These are phyloP conservation scores for Septoria petroselini DNA, from an alignment of 2,329 filamentous ascomycete species.

Conservation along the genomic window DNA sequence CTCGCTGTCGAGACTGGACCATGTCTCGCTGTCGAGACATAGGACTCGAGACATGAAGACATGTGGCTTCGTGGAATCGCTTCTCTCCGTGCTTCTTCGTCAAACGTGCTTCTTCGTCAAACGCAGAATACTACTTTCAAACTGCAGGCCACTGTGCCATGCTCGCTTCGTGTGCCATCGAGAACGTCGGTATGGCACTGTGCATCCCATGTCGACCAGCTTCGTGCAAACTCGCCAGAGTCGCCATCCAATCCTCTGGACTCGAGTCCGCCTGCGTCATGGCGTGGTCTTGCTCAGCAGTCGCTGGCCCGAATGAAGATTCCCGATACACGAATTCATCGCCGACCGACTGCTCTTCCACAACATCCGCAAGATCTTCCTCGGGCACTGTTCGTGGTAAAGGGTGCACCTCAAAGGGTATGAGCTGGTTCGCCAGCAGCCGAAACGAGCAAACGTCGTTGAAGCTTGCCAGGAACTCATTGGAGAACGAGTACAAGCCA, in stretches of 20 bases:
- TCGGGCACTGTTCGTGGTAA: constrained; percentile 13
- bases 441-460: constrained; percentile 19
- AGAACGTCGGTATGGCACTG: constrained; percentile 12
- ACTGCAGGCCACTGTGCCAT: constrained; percentile 14
- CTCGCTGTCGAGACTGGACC: too few relatives aligned
- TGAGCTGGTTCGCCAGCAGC: constrained; percentile 19
- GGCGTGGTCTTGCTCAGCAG: neutral
- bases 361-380: neutral
- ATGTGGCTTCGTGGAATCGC: too few relatives aligned
- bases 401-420: constrained; percentile 23
- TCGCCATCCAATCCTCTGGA: constrained; percentile 20
- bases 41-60: too few relatives aligned
- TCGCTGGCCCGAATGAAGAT: neutral
- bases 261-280: constrained; percentile 9
- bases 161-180: constrained; percentile 14
- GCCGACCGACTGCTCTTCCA: constrained; percentile 9
- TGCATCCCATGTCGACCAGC: constrained; percentile 12
- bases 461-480: constrained; percentile 19
- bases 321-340: constrained; percentile 12
- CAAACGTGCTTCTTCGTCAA: neutral
- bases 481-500: constrained; percentile 22
- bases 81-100: too few relatives aligned
- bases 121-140: constrained; percentile 3
- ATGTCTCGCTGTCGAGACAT: too few relatives aligned
- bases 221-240: constrained; percentile 15